Conservation (phyloP, 1,284 basidiomycete genomes). For the Malassezia vespertilionis region DNA sequence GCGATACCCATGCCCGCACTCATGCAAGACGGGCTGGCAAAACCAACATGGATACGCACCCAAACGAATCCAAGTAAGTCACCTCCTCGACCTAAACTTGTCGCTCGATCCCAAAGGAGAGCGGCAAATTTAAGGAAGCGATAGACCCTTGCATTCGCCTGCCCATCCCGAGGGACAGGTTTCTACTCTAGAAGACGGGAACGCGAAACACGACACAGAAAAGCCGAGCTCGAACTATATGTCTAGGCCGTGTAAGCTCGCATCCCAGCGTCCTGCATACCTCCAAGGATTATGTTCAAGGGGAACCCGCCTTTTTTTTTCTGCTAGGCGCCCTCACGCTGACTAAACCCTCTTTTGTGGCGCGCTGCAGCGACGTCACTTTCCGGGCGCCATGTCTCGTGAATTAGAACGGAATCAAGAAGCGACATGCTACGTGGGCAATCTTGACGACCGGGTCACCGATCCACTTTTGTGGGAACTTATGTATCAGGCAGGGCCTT, state of each 20-base stretch:
- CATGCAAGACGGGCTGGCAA: conserved; percentile 2
- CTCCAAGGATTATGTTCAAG: conserved; percentile 19
- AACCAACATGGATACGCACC: background rate
- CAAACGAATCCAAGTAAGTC: background rate
- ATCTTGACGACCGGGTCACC: conserved; percentile 84
- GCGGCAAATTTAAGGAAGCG: conserved; percentile 7
- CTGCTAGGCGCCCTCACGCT: background rate
- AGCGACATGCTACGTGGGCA: conserved; percentile 55
- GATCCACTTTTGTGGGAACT: conserved; percentile 95
- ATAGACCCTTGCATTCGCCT: background rate
- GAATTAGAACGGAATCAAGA: conserved; percentile 45
- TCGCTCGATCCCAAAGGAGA: conserved; percentile 19
- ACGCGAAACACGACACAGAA: conserved; percentile 16
- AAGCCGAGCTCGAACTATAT: conserved; percentile 17
- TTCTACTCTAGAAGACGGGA: conserved; percentile 18
- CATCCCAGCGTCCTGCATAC: background rate
- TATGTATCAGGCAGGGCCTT: conserved; percentile 94
- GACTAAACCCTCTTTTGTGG: conserved; percentile 1
- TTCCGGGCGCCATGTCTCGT: conserved; percentile 21
- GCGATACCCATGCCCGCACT: conserved; percentile 4
- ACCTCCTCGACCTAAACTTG: background rate
- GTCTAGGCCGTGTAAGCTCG: conserved; percentile 7
- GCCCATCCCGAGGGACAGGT: conserved; percentile 12
- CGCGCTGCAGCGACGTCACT: background rate
- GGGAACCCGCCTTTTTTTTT: conserved; percentile 2